Conservation (phyloP, 352 stramenopile genomes). For the Globisporangium ultimum region DNA sequence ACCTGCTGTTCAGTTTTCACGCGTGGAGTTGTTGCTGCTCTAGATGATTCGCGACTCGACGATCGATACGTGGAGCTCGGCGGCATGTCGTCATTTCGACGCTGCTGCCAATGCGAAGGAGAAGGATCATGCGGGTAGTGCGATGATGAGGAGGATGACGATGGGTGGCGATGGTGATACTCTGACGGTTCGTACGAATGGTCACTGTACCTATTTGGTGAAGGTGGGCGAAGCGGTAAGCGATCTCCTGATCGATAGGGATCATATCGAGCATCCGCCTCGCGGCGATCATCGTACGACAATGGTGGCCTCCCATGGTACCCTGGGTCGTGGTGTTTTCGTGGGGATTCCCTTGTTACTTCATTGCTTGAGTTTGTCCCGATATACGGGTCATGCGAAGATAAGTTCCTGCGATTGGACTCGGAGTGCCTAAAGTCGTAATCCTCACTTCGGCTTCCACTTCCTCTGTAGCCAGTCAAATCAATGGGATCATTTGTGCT, state of each 20-base stretch:
- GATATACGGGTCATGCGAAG: too few species aligned
- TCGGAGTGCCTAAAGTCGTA: too few species aligned
- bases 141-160: not conserved
- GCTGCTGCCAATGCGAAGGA: slow-evolving; percentile 1
- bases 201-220: slow-evolving; percentile 14
- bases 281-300: slow-evolving; percentile 3
- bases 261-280: slow-evolving; percentile 11
- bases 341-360: too few species aligned
- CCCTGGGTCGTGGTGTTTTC: too few species aligned
- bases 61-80: not conserved
- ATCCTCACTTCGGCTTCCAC: slow-evolving; percentile 13
- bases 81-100: slow-evolving; percentile 2
- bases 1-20: not conserved
- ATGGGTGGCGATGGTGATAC: slow-evolving; percentile 17
- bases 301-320: too few species aligned
- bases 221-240: slow-evolving; percentile 13
- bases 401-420: too few species aligned
- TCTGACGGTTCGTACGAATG: slow-evolving; percentile 13
- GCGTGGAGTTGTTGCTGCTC: not conserved
- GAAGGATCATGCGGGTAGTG: slow-evolving; percentile 2
- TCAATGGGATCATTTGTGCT: slow-evolving; percentile 13
- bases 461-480: slow-evolving; percentile 9
- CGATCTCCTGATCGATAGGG: slow-evolving; percentile 14
- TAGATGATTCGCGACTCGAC: not conserved
- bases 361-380: too few species aligned